These are phyloP conservation scores for Malassezia slooffiae DNA, from an alignment of 1,284 basidiomycete species.

Conservation along the genomic window DNA sequence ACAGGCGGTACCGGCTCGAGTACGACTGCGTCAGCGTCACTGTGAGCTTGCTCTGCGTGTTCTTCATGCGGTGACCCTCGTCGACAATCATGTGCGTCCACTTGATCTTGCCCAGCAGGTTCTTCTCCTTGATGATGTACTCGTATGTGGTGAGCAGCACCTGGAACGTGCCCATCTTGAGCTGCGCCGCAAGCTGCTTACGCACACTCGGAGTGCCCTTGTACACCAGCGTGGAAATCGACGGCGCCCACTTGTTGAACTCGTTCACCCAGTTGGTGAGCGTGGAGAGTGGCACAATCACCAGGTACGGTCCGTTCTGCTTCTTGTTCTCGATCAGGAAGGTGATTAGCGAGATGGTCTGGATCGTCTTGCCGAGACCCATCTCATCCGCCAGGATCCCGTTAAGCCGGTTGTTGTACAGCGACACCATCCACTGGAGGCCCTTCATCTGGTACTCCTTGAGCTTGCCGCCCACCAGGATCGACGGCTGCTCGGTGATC, in stretches of 20 bases:
- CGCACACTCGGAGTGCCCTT: constrained; percentile 44
- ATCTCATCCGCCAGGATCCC: constrained; percentile 47
- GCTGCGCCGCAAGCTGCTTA: constrained; percentile 33
- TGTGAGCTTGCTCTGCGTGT: constrained; percentile 86
- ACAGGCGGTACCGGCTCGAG: constrained; percentile 81
- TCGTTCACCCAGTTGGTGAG: constrained; percentile 47
- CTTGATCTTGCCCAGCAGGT: constrained; percentile 45
- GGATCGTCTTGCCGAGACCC: constrained; percentile 47
- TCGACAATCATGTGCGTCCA: constrained; percentile 47
- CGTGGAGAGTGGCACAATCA: constrained; percentile 46
- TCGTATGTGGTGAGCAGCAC: constrained; percentile 46
- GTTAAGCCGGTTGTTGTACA: constrained; percentile 47
- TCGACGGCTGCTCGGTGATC: constrained; percentile 66
- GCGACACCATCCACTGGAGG: constrained; percentile 46
- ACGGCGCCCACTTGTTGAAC: constrained; percentile 45
- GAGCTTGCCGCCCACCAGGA: constrained; percentile 55
- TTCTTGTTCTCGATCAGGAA: constrained; percentile 46
- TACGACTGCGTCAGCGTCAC: constrained; percentile 90
- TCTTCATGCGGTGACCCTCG: constrained; percentile 95
- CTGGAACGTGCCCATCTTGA: constrained; percentile 42
- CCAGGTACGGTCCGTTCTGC: constrained; percentile 45
- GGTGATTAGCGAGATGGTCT: constrained; percentile 46
- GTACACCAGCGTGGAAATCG: constrained; percentile 41
- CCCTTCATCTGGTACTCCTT: constrained; percentile 47
- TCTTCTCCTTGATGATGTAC: constrained; percentile 47